Evolutionary conservation across 768 basidiomycete species (phyloP), one percentile per base, ranked within the genome.

Genomic region (Collybia nuda): DNA sequence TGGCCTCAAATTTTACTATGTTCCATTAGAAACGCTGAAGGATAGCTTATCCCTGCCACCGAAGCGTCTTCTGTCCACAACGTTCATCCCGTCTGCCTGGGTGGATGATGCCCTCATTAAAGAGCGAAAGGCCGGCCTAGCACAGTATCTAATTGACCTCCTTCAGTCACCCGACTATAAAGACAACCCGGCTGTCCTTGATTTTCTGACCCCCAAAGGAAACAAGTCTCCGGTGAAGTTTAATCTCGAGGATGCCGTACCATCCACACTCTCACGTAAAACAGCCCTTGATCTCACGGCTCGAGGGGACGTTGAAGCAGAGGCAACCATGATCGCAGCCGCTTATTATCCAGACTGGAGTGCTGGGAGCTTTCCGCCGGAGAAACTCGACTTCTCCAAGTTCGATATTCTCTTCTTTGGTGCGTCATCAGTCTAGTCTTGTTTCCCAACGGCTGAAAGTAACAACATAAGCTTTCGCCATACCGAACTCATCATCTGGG

Each of bases 391-490:
- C 61, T 90, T 75, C 62, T 75, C 74, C 51, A 77, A 81, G 60
- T 86, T 85, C 57, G 84, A 88, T 63, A 75, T 86, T 48, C 67
- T 88, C 39, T 81, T 83, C 63, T 88, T 83, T 52, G 80, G 84
- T 85, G 40, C 19, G 63, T 32, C 12, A 14, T 44, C 51, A 14
- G 14, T 32, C 14, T 6, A 11, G 9, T 71, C 57, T 39, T 38
- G 24, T 17, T 15, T 38, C 9, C 19, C 32, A 40, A 46, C 15
- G 37, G 43, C 17, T 48, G 26, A 21, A 19, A n/a, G 17, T 11
- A 18, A 32, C 14, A 9, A 49, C 35, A 32, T 62, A 66, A 86
- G 87, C 88, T 6, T 91, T 90, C 60, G 87, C 82, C 6, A 78
- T 80, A 17, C 85, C 87, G 6, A 85, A 77, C 51, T 80, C 84